Evolutionary conservation across 2,329 filamentous ascomycete genomes (phyloP).

Genomic region (Aspergillus carbonarius): DNA sequence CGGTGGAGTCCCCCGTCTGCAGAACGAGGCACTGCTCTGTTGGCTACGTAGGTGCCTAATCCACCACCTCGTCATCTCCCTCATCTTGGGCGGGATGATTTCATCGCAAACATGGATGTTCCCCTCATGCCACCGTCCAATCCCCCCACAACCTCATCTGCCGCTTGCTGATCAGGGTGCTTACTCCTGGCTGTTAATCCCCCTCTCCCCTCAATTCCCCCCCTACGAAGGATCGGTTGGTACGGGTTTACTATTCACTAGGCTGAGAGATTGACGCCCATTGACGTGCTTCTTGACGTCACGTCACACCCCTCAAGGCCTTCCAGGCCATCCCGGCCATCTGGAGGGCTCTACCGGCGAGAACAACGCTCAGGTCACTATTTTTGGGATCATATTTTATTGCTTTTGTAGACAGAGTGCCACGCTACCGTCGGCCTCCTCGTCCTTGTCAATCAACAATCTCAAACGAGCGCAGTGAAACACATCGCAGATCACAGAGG

Average conservation of each 20-base stretch:
- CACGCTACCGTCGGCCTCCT: not conserved
- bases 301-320: not conserved
- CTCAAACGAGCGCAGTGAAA: not conserved
- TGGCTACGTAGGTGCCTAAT: not conserved
- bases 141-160: not conserved
- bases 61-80: not conserved
- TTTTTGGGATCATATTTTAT: conserved; percentile 1
- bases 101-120: not conserved
- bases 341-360: not conserved
- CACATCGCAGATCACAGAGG: not conserved
- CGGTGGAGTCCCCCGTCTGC: not conserved
- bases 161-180: not conserved
- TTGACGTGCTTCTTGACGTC: not conserved
- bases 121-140: not conserved
- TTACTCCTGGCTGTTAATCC: not conserved
- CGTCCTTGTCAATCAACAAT: not conserved
- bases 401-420: conserved; percentile 1
- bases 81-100: not conserved
- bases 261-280: not conserved
- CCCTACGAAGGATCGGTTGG: not conserved
- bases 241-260: not conserved
- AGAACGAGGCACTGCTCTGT: not conserved
- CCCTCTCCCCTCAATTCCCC: not conserved
- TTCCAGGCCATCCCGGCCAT: not conserved
- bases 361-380: not conserved